Conservation (phyloP, 768 basidiomycete species). For the Trametes cingulata region DNA sequence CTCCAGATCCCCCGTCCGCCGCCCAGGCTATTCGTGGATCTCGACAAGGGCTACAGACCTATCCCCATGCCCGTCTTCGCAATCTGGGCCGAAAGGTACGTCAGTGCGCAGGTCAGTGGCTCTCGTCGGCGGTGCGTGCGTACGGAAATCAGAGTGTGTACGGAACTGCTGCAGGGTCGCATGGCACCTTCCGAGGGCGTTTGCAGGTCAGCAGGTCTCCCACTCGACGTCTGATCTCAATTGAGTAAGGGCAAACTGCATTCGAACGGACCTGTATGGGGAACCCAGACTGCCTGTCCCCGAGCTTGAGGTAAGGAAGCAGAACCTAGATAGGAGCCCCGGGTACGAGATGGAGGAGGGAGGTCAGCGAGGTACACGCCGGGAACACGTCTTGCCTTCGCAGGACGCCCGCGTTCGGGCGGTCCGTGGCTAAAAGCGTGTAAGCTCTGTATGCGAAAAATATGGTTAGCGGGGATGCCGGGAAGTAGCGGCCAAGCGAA, state of each 20-base stretch:
- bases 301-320: not conserved
- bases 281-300: not conserved
- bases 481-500: not conserved
- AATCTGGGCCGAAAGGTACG: conserved; percentile 1
- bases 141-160: too few species aligned
- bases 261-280: too few species aligned
- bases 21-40: conserved; percentile 1
- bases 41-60: not conserved
- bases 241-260: too few species aligned
- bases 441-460: not conserved
- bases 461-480: not conserved
- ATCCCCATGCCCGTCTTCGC: too few species aligned
- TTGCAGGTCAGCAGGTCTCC: not conserved
- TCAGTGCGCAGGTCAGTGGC: not conserved
- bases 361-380: not conserved
- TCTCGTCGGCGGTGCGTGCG: too few species aligned
- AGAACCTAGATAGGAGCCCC: conserved; percentile 5
- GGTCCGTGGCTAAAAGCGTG: not conserved
- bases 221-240: too few species aligned
- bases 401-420: not conserved
- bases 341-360: not conserved
- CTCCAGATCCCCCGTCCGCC: not conserved
- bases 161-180: not conserved
- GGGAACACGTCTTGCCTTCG: not conserved
- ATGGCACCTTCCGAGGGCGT: not conserved